Evolutionary conservation across 257 asterid genomes (phyloP).

Genomic region (Sherardia arvensis): DNA sequence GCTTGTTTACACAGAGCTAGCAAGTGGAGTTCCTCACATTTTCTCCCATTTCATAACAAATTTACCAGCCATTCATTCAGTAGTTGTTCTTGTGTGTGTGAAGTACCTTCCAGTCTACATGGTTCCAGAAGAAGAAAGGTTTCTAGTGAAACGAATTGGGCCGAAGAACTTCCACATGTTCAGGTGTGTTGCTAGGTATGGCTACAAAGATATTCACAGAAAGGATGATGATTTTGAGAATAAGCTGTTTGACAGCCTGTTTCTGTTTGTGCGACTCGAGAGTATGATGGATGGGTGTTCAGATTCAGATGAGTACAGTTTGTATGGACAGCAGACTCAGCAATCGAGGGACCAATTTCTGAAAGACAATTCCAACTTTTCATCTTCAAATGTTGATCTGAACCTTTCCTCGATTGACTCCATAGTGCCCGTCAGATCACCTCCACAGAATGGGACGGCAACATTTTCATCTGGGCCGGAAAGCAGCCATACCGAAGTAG

Average conservation of each 20-base stretch:
- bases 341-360: conserved; percentile 35
- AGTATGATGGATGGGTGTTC: conserved; percentile 96
- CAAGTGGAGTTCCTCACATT: conserved; percentile 90
- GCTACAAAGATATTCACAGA: conserved; percentile 86
- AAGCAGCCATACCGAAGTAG: conserved; percentile 55
- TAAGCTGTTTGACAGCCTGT: conserved; percentile 64
- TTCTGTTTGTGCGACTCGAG: conserved; percentile 80
- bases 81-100: conserved; percentile 77
- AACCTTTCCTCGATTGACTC: conserved; percentile 61
- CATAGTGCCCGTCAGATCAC: conserved; percentile 43
- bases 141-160: conserved; percentile 83
- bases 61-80: conserved; percentile 83
- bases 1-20: conserved; percentile 93
- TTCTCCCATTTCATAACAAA: conserved; percentile 96
- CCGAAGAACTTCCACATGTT: conserved; percentile 91
- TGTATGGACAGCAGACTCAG: conserved; percentile 63
- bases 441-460: conserved; percentile 32
- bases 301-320: conserved; percentile 78
- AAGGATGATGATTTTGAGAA: conserved; percentile 86
- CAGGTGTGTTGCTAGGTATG: conserved; percentile 88
- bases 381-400: conserved; percentile 25
- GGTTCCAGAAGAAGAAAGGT: conserved; percentile 84
- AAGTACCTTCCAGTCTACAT: conserved; percentile 95
- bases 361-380: conserved; percentile 26
- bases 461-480: conserved; percentile 42